phyloP scores from a whole-genome alignment of 202 grass and related monocot genomes.

The Zoysia matrella region DNA sequence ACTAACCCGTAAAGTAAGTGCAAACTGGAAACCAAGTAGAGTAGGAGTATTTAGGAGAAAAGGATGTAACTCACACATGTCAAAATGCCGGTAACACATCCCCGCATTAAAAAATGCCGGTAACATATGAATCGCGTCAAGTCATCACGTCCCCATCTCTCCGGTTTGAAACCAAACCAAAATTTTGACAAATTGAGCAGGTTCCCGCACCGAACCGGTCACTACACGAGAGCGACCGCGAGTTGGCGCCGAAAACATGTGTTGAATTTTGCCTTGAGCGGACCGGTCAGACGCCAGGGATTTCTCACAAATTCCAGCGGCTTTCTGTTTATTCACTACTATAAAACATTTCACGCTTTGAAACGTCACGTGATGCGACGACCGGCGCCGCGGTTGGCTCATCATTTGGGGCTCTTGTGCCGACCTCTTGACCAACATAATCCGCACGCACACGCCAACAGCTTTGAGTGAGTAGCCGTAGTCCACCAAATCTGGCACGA shows the following conservation, averaged over 20 bases:
- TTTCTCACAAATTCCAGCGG: no score
- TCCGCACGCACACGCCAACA: not conserved
- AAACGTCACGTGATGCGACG: not conserved
- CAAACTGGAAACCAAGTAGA: not conserved
- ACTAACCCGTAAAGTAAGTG: not conserved
- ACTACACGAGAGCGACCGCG: not conserved
- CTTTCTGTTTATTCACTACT: no score
- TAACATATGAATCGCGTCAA: no score
- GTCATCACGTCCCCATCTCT: constrained; percentile 16
- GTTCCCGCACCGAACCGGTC: not conserved
- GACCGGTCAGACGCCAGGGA: no score
- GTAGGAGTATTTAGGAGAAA: no score
- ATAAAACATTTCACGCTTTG: not conserved
- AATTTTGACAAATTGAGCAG: constrained; percentile 23
- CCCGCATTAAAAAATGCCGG: no score
- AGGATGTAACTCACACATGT: not conserved
- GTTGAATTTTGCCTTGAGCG: not conserved
- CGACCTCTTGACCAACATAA: not conserved
- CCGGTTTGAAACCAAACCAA: not conserved
- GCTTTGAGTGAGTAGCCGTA: not conserved
- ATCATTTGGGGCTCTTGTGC: constrained; percentile 23
- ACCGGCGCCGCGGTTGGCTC: constrained; percentile 12
- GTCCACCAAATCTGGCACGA: not conserved
- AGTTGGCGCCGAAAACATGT: not conserved
- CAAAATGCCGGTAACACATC: constrained; percentile 3